Evolutionary conservation across 768 basidiomycete genomes (phyloP).

Genomic region (Lactarius psammicola): DNA sequence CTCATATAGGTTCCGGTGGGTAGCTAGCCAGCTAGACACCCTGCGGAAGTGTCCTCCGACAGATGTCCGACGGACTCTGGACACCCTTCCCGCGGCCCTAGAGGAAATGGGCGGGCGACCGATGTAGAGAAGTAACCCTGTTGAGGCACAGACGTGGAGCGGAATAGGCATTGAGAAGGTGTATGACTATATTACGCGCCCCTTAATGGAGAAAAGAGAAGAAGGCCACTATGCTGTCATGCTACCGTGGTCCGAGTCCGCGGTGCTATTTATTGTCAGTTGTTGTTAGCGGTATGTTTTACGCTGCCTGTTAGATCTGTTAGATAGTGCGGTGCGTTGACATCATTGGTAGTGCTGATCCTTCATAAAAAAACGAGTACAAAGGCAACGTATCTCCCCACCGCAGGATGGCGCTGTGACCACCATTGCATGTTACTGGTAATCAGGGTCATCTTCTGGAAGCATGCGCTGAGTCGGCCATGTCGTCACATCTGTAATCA

Average conservation of each 20-base stretch:
- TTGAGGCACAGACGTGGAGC: neutral
- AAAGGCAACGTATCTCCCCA: too few species aligned
- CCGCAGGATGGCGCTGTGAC: too few species aligned
- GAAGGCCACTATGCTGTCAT: neutral
- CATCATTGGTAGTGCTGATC: neutral
- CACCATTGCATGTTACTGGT: too few species aligned
- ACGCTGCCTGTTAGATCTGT: too few species aligned
- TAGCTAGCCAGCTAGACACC: constrained; percentile 5
- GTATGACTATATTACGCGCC: constrained; percentile 2
- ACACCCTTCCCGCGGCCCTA: neutral
- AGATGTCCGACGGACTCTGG: neutral
- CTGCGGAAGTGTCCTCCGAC: neutral
- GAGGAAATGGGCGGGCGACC: neutral
- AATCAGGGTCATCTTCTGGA: too few species aligned
- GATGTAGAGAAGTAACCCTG: neutral
- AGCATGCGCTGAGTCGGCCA: too few species aligned
- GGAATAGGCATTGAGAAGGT: neutral
- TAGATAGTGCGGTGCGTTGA: constrained; percentile 7
- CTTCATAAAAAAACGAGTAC: too few species aligned
- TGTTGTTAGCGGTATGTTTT: neutral
- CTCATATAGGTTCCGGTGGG: constrained; percentile 9
- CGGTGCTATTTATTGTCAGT: neutral
- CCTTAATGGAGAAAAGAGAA: neutral
- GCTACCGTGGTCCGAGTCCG: too few species aligned
- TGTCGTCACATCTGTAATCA: too few species aligned